Conservation (phyloP, 2,329 filamentous ascomycete species). For the Magnaporthiopsis rhizophila region DNA sequence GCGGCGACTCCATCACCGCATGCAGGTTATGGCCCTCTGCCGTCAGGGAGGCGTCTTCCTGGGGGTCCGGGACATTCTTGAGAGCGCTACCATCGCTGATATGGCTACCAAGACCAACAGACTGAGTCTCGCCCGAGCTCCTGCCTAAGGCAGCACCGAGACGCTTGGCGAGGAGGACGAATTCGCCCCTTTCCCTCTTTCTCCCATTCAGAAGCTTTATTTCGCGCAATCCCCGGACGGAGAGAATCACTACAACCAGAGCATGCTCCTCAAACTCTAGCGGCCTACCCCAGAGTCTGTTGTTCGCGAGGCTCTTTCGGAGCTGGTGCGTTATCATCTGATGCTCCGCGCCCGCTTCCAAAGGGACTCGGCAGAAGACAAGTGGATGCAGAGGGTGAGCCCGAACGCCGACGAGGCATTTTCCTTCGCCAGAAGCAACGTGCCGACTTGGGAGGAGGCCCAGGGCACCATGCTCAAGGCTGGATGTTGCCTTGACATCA, state of each 20-base stretch:
- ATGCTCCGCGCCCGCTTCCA: conserved; percentile 1
- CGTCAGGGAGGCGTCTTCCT: background rate
- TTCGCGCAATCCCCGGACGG: background rate
- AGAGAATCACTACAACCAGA: conserved; percentile 1
- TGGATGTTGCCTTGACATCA: background rate
- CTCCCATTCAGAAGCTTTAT: background rate
- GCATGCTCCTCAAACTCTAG: background rate
- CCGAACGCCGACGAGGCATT: background rate
- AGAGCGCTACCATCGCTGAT: background rate
- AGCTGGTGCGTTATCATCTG: background rate
- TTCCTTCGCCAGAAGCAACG: background rate
- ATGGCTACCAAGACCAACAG: background rate
- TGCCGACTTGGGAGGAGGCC: background rate
- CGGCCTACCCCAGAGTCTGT: background rate
- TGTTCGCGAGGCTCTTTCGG: background rate
- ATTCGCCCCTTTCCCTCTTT: background rate
- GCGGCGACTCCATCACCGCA: conserved; percentile 5
- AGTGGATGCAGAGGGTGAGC: background rate
- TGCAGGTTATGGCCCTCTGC: conserved; percentile 1
- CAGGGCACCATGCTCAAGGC: background rate
- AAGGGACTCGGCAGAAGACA: background rate
- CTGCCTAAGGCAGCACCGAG: background rate
- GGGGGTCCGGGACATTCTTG: background rate
- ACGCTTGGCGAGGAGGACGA: background rate
- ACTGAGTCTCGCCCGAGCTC: background rate